phyloP scores from a whole-genome alignment of 805 yeast genomes.

The Candida xyloterini region DNA sequence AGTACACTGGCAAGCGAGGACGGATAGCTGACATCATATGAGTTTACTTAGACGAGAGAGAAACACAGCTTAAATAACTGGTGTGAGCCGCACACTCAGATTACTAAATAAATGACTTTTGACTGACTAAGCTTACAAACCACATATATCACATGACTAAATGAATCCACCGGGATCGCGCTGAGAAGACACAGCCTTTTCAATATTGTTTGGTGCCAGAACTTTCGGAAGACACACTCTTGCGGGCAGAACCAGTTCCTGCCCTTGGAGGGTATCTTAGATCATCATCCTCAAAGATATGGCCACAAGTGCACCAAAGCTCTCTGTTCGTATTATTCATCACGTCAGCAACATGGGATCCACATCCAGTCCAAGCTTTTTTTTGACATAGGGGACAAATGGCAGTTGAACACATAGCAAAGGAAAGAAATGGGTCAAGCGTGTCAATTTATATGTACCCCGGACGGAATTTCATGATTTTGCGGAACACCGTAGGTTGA shows the following conservation, averaged over 20 bases:
- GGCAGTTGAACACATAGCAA: constrained; percentile 35
- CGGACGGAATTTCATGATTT: constrained; percentile 5
- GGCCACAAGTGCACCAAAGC: constrained; percentile 55
- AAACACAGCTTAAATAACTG: constrained; percentile 9
- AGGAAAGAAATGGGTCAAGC: background rate
- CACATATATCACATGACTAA: background rate
- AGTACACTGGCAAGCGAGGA: constrained; percentile 49
- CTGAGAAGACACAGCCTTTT: background rate
- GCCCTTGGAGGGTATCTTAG: constrained; percentile 58
- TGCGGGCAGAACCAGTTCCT: constrained; percentile 56
- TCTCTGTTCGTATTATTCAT: constrained; percentile 49
- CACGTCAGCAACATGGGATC: constrained; percentile 50
- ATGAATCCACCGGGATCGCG: background rate
- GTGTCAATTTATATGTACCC: constrained; percentile 7
- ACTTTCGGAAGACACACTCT: constrained; percentile 27
- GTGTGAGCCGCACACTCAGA: background rate
- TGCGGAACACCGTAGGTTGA: constrained; percentile 7
- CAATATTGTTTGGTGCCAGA: constrained; percentile 8
- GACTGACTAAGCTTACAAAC: constrained; percentile 10
- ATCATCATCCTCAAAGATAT: constrained; percentile 37
- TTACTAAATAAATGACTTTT: background rate
- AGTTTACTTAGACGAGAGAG: background rate
- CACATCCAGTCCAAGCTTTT: constrained; percentile 67
- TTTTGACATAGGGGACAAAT: constrained; percentile 42
- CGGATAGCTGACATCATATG: background rate